A percentile compares a stretch with the other conserved stretches of the same genome.
Evolutionary conservation across 129 eudicot genomes (phyloP).

Genomic region (Oenanthe sinensis): DNA sequence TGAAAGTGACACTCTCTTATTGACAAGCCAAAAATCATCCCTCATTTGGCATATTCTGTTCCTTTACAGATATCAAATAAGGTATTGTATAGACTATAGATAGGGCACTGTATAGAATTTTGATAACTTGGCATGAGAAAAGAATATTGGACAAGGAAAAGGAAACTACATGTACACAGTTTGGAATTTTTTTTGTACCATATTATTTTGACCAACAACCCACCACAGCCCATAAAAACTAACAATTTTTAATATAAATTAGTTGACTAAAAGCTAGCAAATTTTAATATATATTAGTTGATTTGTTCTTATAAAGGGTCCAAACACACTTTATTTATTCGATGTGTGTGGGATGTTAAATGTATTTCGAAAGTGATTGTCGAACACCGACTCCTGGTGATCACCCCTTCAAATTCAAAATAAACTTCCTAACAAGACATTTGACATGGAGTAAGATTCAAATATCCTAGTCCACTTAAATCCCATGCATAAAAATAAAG

Average conservation of each 20-base stretch:
- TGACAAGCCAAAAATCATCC: neutral
- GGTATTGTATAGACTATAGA: neutral
- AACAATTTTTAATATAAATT: too few relatives aligned
- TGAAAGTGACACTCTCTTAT: neutral
- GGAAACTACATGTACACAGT: neutral
- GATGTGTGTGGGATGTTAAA: too few relatives aligned
- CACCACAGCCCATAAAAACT: too few relatives aligned
- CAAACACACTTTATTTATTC: too few relatives aligned
- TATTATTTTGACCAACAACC: too few relatives aligned
- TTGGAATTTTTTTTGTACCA: neutral
- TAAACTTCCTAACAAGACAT: neutral
- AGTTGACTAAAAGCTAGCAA: too few relatives aligned
- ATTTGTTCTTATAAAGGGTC: too few relatives aligned
- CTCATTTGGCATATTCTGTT: neutral
- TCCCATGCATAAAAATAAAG: neutral
- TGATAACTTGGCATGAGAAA: neutral
- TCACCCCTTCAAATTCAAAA: too few relatives aligned
- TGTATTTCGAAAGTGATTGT: too few relatives aligned
- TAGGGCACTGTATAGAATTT: neutral
- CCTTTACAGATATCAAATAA: neutral
- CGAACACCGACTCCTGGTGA: too few relatives aligned
- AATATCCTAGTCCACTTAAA: neutral
- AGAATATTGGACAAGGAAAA: neutral
- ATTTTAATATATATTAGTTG: too few relatives aligned
- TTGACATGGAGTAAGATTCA: slow-evolving; percentile 1